Percentiles rank a stretch among this genome's conserved stretches.
Evolutionary conservation across 345 rosid species (phyloP).

Genomic region (Aethionema arabicum): DNA sequence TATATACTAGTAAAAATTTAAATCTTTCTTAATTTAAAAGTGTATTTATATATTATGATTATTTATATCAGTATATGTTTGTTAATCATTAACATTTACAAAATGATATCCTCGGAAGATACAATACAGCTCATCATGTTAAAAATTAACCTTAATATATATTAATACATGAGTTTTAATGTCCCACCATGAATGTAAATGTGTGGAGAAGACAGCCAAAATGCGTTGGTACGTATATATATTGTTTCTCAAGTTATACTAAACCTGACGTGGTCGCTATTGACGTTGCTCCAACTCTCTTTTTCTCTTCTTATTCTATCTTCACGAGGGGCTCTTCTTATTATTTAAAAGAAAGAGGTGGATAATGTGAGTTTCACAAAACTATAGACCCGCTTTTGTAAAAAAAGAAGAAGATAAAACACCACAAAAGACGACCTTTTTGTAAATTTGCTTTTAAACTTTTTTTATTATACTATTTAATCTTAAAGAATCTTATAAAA

Average conservation of each 20-base stretch:
- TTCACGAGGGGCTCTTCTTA: conserved; percentile 1
- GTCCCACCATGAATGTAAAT: not conserved
- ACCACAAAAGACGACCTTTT: too few relatives aligned
- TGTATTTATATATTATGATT: too few relatives aligned
- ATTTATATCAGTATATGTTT: too few relatives aligned
- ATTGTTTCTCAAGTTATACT: conserved; percentile 27
- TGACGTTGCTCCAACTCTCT: conserved; percentile 28
- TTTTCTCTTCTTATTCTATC: not conserved
- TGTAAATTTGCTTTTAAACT: too few relatives aligned
- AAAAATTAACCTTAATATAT: too few relatives aligned
- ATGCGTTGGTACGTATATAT: conserved; percentile 35
- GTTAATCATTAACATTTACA: too few relatives aligned
- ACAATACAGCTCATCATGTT: too few relatives aligned
- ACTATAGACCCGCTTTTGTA: not conserved
- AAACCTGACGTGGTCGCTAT: conserved; percentile 29
- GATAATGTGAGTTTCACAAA: conserved; percentile 16
- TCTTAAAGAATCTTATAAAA: conserved; percentile 1
- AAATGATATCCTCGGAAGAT: too few relatives aligned
- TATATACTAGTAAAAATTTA: too few relatives aligned
- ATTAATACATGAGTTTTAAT: not conserved
- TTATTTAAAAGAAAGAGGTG: not conserved
- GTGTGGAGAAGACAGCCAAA: conserved; percentile 12
- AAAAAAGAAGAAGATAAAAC: not conserved
- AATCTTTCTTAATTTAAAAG: too few relatives aligned
- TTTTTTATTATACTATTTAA: not conserved